Base-by-base conservation (phyloP, 2,329 filamentous ascomycete species). In the Penicillium sp. region DNA sequence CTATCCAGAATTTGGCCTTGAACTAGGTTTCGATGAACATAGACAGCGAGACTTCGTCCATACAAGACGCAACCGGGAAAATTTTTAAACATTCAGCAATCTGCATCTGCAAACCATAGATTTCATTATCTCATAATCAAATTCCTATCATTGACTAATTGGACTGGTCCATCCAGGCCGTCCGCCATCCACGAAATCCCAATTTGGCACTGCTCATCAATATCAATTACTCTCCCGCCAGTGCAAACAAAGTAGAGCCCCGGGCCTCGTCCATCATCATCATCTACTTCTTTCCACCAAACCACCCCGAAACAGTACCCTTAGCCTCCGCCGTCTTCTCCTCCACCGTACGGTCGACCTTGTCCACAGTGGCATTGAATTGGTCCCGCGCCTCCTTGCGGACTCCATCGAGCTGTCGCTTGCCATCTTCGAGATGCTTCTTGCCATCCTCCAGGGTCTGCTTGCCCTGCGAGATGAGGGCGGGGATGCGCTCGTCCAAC, bases 221-320 rank as follows among this genome's bases (percentile, higher is more conserved):
- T 24, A 10, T 31, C 31, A 10, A 31, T 31, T 31, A 31, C 31
- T 19, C 19, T 9, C 13, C 13, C 14, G 10, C 14, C 7, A 24
- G 14, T 44, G 6, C 14, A 46, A 31, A 5, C 27, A 31, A 35
- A 49, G 46, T 9, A 35, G 27, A 35, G n/a, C n/a, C 44, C 3
- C n/a, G 27, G 19, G n/a, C n/a, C 44, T 6, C n/a, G 6, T 47
- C 24, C 19, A 44, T 27, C 16, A 35, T 14, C 11, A 31, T 31
- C 14, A n/a, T 55, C 46, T 69, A 74, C 62, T 73, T 73, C 49
- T 73, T 80, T 54, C 84, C 84, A 22, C 92, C 89, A 71, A 97
- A 96, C 93, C 92, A 97, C 74, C 89, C 85, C 43, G 89, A 90
- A 69, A 96, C 77, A 64, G 89, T 89, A 69, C 87, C 86, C 87